A percentile compares a stretch with the other conserved stretches of the same genome.
Conservation (phyloP, 768 basidiomycete genomes). For the Lentinus tigrinus region DNA sequence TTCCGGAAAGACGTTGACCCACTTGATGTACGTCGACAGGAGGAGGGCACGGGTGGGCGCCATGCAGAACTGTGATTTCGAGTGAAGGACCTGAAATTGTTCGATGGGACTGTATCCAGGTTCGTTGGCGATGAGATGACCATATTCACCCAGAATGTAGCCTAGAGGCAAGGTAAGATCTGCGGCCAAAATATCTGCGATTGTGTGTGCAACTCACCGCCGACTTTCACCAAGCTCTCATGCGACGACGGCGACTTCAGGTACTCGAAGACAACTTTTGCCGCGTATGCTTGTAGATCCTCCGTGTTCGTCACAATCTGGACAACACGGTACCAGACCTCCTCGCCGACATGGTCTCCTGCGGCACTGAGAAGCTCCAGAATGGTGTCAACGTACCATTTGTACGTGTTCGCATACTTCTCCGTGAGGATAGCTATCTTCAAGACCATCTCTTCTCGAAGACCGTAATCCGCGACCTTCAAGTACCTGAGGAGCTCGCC, state of each 20-base stretch:
- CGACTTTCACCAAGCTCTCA: constrained; percentile 94
- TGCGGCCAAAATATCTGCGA: background rate
- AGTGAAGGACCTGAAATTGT: constrained; percentile 89
- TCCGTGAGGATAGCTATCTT: constrained; percentile 99
- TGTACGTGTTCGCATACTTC: constrained; percentile 95
- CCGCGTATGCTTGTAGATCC: constrained; percentile 95
- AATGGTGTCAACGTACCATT: constrained; percentile 99
- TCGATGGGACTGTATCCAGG: constrained; percentile 90
- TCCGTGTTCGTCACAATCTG: constrained; percentile 99
- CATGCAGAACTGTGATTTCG: constrained; percentile 92
- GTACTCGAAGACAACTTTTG: constrained; percentile 87
- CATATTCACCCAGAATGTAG: constrained; percentile 97
- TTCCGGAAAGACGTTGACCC: constrained; percentile 99
- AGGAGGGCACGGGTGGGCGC: constrained; percentile 90
- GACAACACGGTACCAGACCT: constrained; percentile 99
- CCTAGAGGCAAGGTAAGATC: constrained; percentile 42
- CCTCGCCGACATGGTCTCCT: constrained; percentile 98
- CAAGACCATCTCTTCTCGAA: constrained; percentile 97
- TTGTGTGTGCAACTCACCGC: constrained; percentile 54
- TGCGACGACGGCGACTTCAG: constrained; percentile 82
- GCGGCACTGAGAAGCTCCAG: constrained; percentile 93
- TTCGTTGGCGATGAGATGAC: constrained; percentile 96
- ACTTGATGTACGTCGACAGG: constrained; percentile 97
- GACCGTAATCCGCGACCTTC: constrained; percentile 92
- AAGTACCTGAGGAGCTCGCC: constrained; percentile 93